phyloP scores from a whole-genome alignment of 257 asterid genomes.

The Scutellaria baicalensis region DNA sequence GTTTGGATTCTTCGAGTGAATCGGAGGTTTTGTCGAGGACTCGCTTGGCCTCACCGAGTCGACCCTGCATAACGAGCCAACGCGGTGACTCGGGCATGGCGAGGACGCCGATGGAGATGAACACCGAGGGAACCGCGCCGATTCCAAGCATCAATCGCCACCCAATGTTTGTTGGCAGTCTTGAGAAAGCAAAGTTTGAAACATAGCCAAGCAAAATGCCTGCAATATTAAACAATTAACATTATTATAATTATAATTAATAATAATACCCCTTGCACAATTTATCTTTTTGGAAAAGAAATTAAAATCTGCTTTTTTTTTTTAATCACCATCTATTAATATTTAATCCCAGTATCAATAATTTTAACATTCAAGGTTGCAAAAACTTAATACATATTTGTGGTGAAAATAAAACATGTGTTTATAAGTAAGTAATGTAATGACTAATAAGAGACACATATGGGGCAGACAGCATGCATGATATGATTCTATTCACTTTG shows the following conservation, averaged over 20 bases:
- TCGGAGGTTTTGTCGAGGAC: conserved; percentile 57
- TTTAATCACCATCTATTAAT: too few relatives aligned
- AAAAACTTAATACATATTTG: neutral
- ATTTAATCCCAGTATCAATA: too few relatives aligned
- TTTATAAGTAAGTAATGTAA: too few relatives aligned
- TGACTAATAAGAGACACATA: neutral
- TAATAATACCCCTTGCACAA: too few relatives aligned
- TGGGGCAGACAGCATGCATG: neutral
- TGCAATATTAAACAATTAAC: neutral
- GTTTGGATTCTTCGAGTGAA: conserved; percentile 41
- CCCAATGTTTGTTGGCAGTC: conserved; percentile 37
- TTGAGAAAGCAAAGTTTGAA: conserved; percentile 56
- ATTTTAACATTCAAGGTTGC: too few relatives aligned
- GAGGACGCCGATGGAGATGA: conserved; percentile 46
- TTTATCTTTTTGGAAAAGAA: neutral
- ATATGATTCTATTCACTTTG: neutral
- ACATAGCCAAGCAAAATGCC: conserved; percentile 56
- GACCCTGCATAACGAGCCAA: conserved; percentile 76
- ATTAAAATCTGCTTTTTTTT: too few relatives aligned
- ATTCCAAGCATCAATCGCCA: conserved; percentile 77
- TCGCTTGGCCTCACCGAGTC: conserved; percentile 50
- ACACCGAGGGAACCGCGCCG: conserved; percentile 54
- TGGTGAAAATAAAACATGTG: neutral
- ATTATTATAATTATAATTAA: too few relatives aligned
- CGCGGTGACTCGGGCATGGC: conserved; percentile 87